These are phyloP conservation scores for Coemansia sp. DNA, from an alignment of 192 early-diverging fungal species.

Conservation along the genomic window DNA sequence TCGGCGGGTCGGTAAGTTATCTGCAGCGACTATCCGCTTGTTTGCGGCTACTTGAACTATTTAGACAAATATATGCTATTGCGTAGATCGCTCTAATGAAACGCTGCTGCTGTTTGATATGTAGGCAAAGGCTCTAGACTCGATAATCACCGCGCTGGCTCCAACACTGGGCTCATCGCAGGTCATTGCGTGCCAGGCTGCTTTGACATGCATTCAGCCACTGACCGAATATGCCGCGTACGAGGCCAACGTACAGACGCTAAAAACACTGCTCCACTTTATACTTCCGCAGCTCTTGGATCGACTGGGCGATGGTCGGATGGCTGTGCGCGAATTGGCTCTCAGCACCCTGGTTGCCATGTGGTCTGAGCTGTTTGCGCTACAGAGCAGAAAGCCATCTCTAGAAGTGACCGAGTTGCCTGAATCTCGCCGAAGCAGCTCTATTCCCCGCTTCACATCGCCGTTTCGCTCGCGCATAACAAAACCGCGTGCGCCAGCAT, in stretches of 20 bases:
- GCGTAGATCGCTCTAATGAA: background rate
- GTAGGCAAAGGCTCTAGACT: slow-evolving; percentile 48
- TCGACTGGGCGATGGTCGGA: slow-evolving; percentile 46
- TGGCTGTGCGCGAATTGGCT: slow-evolving; percentile 47
- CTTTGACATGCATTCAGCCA: slow-evolving; percentile 36
- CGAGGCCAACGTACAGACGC: slow-evolving; percentile 14
- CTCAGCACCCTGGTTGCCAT: slow-evolving; percentile 34
- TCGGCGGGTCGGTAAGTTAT: slow-evolving; percentile 38
- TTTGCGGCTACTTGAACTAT: background rate
- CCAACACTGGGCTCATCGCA: slow-evolving; percentile 46
- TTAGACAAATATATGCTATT: background rate
- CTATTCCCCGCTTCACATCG: slow-evolving; percentile 24
- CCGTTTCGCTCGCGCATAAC: slow-evolving; percentile 26
- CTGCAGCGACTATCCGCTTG: slow-evolving; percentile 1
- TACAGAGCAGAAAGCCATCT: slow-evolving; percentile 23
- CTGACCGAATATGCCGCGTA: slow-evolving; percentile 25
- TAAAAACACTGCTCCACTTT: slow-evolving; percentile 41
- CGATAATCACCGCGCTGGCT: slow-evolving; percentile 34
- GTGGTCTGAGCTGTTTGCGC: slow-evolving; percentile 30
- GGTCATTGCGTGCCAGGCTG: slow-evolving; percentile 51
- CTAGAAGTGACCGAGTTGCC: slow-evolving; percentile 1
- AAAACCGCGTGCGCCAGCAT: slow-evolving; percentile 17
- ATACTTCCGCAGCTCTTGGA: slow-evolving; percentile 44
- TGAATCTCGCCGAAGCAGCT: slow-evolving; percentile 16
- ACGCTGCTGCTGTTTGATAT: background rate